Percentiles rank a stretch among this genome's conserved stretches.
phyloP scores from a whole-genome alignment of 306 rosid species.

The Cucumis cinereus region DNA sequence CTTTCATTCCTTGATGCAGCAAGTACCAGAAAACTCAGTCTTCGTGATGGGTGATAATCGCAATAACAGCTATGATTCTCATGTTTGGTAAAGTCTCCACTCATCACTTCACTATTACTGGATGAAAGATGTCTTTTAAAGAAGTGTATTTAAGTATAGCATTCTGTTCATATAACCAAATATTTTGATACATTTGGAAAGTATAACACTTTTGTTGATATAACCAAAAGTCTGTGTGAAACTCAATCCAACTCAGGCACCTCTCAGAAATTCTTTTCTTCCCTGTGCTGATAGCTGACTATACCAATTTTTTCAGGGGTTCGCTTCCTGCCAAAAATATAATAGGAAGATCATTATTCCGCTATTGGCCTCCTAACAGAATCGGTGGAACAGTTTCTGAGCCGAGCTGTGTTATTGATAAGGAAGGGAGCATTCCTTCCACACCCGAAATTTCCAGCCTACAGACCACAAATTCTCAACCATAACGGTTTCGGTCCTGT shows the following conservation, averaged over 20 bases:
- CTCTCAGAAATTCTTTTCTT: neutral
- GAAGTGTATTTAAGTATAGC: neutral
- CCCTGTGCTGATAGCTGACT: slow-evolving; percentile 9
- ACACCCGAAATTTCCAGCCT: slow-evolving; percentile 6
- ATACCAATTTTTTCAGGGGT: slow-evolving; percentile 50
- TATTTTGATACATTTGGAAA: neutral
- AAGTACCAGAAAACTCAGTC: slow-evolving; percentile 67
- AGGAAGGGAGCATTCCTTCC: slow-evolving; percentile 23
- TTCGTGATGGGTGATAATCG: slow-evolving; percentile 99
- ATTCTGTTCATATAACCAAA: neutral
- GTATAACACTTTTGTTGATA: neutral
- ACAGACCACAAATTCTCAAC: neutral
- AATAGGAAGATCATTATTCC: slow-evolving; percentile 76
- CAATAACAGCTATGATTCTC: slow-evolving; percentile 95
- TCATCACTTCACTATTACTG: neutral
- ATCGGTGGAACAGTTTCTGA: slow-evolving; percentile 54
- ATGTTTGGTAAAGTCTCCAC: slow-evolving; percentile 50
- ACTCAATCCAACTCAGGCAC: neutral
- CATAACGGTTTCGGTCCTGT: neutral
- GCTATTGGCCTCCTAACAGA: slow-evolving; percentile 94
- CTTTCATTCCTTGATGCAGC: slow-evolving; percentile 30
- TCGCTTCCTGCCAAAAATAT: slow-evolving; percentile 88
- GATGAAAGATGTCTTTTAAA: neutral
- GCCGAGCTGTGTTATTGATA: slow-evolving; percentile 51
- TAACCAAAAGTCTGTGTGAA: neutral